Percentiles rank a stretch among this genome's conserved stretches.
phyloP scores from a whole-genome alignment of 2,329 filamentous ascomycete species.

The Penicillium sp. region DNA sequence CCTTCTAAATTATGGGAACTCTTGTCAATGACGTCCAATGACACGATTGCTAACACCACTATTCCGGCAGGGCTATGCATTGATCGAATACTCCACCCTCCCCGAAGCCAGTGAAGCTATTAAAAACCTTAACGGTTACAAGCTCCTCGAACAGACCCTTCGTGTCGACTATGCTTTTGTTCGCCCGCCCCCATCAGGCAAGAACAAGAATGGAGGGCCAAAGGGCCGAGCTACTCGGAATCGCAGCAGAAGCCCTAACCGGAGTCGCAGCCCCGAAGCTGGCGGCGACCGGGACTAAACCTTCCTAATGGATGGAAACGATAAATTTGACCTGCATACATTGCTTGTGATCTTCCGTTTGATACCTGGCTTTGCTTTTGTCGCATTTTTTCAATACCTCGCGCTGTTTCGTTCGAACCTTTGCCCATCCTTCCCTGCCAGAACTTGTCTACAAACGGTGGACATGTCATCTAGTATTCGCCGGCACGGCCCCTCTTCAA shows the following conservation, averaged over 20 bases:
- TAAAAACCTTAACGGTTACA: constrained; percentile 58
- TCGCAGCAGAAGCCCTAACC: constrained; percentile 46
- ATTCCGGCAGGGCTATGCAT: constrained; percentile 57
- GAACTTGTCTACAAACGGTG: neutral
- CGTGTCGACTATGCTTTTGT: constrained; percentile 66
- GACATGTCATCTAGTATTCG: constrained; percentile 14
- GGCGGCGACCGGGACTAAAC: constrained; percentile 35
- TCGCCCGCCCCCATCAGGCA: constrained; percentile 53
- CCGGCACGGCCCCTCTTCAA: constrained; percentile 21
- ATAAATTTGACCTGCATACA: constrained; percentile 5
- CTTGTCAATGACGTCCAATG: neutral
- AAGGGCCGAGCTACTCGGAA: constrained; percentile 45
- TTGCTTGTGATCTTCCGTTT: constrained; percentile 5
- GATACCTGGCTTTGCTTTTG: constrained; percentile 15
- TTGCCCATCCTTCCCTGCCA: constrained; percentile 8
- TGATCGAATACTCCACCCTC: constrained; percentile 65
- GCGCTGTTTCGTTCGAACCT: constrained; percentile 4
- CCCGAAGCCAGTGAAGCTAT: constrained; percentile 63
- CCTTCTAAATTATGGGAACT: neutral
- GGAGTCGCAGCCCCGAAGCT: constrained; percentile 46
- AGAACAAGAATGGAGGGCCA: constrained; percentile 40
- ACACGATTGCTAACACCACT: constrained; percentile 12
- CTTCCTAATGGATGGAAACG: constrained; percentile 2
- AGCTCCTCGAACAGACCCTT: constrained; percentile 65
- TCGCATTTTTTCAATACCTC: constrained; percentile 9